These are phyloP conservation scores for Lophium mytilinum DNA, from an alignment of 495 filamentous ascomycete species.

Conservation along the genomic window DNA sequence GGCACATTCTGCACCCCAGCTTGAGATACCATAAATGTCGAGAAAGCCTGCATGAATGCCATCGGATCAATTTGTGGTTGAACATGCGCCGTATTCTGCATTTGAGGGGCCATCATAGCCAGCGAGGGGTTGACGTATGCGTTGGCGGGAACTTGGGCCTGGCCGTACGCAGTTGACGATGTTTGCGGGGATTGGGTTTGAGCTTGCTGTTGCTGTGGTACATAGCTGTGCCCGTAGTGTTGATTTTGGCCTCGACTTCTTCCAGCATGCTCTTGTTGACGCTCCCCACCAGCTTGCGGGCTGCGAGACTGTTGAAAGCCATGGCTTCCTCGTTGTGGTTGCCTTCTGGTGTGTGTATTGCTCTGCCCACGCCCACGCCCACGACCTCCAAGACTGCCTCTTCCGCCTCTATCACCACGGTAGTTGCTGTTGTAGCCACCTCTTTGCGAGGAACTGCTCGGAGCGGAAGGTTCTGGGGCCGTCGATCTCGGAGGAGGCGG, in stretches of 20 bases:
- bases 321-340: slow-evolving; percentile 3
- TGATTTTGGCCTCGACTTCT: not conserved
- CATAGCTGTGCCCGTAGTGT: not conserved
- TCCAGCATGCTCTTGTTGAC: not conserved
- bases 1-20: slow-evolving; percentile 8
- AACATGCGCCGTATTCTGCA: not conserved
- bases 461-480: slow-evolving; percentile 10
- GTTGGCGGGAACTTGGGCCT: not conserved
- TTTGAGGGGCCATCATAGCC: not conserved
- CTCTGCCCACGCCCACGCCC: slow-evolving; percentile 24
- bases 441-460: slow-evolving; percentile 13
- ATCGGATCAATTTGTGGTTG: slow-evolving; percentile 6
- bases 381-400: slow-evolving; percentile 6
- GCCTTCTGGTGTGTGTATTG: not conserved
- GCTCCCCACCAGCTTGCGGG: not conserved
- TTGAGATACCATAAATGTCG: slow-evolving; percentile 7
- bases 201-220: not conserved
- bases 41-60: slow-evolving; percentile 12
- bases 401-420: slow-evolving; percentile 12
- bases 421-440: slow-evolving; percentile 8
- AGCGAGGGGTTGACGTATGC: slow-evolving; percentile 14
- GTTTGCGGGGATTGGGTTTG: not conserved
- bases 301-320: not conserved
- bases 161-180: not conserved
- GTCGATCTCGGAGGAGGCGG: slow-evolving; percentile 32